Evolutionary conservation across 768 basidiomycete genomes (phyloP), one percentile per base, ranked within the genome.

Genomic region (Leccinum incarnatum): DNA sequence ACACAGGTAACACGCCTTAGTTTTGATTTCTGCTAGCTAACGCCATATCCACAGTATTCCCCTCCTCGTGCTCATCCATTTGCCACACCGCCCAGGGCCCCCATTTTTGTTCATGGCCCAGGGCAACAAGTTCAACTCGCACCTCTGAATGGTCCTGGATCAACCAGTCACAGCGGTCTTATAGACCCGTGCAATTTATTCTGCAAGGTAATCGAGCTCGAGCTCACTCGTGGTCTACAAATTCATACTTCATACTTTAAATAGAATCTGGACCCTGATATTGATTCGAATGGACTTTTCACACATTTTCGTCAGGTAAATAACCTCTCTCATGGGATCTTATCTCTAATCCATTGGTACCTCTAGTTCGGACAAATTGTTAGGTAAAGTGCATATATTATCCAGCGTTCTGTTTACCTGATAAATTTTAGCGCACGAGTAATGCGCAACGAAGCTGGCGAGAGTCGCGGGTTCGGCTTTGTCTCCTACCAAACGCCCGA

Each of bases 111-210:
- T 8, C 91, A 93, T 71, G 92, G 93, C 10, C 93, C 93, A 11
- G 93, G 93, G 3, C 93, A 95, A 69, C 92, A 93, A 71, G 91
- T 94, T 34, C 91, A 95, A 71, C 80, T 87, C 8, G 91, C 92
- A 1, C 93, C 92, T 14, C 53, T 82, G 50, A 61, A 64, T 19
- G 91, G 91, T 4, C 91, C 89, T 40, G 90, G 91, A n/a, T 86
- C 89, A 36, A 83, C 65, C 55, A 93, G 90, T 67, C 89, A 93
- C 67, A 92, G 90, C 62, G 93, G 93, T 19, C 78, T 95, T 27
- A 93, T 93, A 60, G 92, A 93, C 72, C 92, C 93, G 0, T 94
- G 91, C 79, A 93, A 93, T 69, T 74, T 94, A 50, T 94, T 94
- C 73, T 91, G 89, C 81, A 93, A 93, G 79, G 89, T 90, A 8